Evolutionary conservation across 441 rosid genomes (phyloP).

Genomic region (Mallotus repandus): DNA sequence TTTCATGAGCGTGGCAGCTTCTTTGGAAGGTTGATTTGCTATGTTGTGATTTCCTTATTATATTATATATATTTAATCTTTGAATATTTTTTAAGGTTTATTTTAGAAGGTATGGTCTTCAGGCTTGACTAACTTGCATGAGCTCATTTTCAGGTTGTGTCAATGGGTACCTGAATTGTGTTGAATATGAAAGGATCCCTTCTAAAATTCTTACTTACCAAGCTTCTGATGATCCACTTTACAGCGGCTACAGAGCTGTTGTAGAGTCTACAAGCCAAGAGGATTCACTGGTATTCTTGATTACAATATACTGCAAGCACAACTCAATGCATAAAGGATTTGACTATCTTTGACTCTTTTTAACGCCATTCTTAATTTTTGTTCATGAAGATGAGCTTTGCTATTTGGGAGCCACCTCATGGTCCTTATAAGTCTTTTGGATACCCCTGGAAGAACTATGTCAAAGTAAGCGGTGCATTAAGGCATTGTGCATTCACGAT

Average conservation of each 20-base stretch:
- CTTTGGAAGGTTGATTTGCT: constrained; percentile 50
- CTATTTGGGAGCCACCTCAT: constrained; percentile 85
- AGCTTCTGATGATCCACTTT: constrained; percentile 89
- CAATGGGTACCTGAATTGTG: constrained; percentile 61
- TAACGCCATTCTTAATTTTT: constrained; percentile 7
- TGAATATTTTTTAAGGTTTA: constrained; percentile 6
- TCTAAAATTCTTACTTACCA: constrained; percentile 85
- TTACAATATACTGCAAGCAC: constrained; percentile 16
- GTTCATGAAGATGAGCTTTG: constrained; percentile 58
- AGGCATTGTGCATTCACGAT: constrained; percentile 79
- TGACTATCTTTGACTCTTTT: not conserved
- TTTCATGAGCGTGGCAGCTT: constrained; percentile 51
- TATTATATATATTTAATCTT: not conserved
- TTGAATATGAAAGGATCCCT: constrained; percentile 80
- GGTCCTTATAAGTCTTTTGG: constrained; percentile 56
- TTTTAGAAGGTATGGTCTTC: not conserved
- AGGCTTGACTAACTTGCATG: constrained; percentile 18
- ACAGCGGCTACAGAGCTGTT: constrained; percentile 86
- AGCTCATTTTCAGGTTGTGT: constrained; percentile 43
- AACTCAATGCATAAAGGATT: not conserved
- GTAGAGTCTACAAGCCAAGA: constrained; percentile 92
- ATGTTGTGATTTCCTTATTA: not conserved
- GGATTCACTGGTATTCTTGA: constrained; percentile 66
- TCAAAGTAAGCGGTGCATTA: constrained; percentile 68
- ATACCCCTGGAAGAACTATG: constrained; percentile 68